Conservation (phyloP, 495 filamentous ascomycete species). For the Aspergillus sparsus region DNA sequence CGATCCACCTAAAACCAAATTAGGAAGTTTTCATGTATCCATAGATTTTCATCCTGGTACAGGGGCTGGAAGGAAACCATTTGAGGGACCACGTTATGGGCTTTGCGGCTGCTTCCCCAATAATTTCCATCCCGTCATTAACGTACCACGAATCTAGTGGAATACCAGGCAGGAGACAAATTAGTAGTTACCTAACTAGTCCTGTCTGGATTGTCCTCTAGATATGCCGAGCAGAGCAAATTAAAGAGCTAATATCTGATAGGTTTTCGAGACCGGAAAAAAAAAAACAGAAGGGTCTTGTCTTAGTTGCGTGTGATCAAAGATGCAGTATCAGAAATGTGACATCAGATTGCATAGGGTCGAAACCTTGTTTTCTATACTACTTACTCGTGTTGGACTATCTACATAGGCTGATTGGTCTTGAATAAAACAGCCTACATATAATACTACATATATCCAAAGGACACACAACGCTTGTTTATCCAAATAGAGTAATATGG, state of each 20-base stretch:
- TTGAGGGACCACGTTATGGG: neutral
- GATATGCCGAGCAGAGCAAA: too few species aligned
- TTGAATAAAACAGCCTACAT: neutral
- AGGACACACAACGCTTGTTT: too few species aligned
- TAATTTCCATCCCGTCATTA: too few species aligned
- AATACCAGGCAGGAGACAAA: too few species aligned
- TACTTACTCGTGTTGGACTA: neutral
- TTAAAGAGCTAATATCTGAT: too few species aligned
- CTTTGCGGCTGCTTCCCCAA: neutral
- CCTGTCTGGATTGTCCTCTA: too few species aligned
- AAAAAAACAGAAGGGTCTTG: neutral
- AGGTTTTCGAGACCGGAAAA: too few species aligned
- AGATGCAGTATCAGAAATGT: neutral
- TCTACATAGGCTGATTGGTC: neutral
- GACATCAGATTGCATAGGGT: neutral
- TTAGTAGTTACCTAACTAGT: neutral
- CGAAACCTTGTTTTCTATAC: neutral
- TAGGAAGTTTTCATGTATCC: neutral
- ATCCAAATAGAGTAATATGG: too few species aligned
- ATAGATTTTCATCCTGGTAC: neutral
- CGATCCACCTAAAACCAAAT: neutral
- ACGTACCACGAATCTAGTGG: too few species aligned
- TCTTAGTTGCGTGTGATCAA: conserved; percentile 1
- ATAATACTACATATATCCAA: too few species aligned
- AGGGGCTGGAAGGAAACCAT: neutral